phyloP scores from a whole-genome alignment of 768 basidiomycete genomes.

The Leccinum barrowsii region DNA sequence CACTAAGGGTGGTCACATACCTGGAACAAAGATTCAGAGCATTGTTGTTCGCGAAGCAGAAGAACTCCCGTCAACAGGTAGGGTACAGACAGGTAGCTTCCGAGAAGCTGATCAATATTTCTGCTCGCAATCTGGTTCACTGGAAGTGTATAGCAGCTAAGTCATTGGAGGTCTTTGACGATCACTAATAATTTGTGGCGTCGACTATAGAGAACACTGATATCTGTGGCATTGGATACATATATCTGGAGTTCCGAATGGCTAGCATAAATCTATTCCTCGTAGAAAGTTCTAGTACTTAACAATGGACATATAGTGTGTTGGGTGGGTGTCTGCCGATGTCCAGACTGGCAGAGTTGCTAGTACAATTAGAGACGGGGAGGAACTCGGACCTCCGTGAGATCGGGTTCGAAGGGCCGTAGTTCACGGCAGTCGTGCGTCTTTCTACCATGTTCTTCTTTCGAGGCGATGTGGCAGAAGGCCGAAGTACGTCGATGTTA shows the following conservation, averaged over 20 bases:
- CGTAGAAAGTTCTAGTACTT: no score
- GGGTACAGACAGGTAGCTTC: slow-evolving; percentile 17
- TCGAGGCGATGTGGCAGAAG: not conserved
- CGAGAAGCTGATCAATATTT: not conserved
- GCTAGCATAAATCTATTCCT: no score
- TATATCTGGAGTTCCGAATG: not conserved
- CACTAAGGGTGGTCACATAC: no score
- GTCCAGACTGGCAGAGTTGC: no score
- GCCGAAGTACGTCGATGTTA: not conserved
- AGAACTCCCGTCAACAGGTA: not conserved
- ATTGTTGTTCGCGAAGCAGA: slow-evolving; percentile 7
- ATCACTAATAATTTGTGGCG: not conserved
- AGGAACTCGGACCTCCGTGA: no score
- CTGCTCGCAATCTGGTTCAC: not conserved
- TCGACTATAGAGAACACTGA: not conserved
- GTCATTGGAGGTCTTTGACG: slow-evolving; percentile 3
- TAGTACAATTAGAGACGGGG: no score
- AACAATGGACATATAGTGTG: no score
- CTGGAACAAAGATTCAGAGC: no score
- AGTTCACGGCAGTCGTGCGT: no score
- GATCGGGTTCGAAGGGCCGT: no score
- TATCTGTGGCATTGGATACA: not conserved
- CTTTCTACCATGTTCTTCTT: not conserved
- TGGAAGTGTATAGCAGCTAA: not conserved
- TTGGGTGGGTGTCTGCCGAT: no score